Evolutionary conservation across 1,284 basidiomycete genomes (phyloP), one percentile per base, ranked within the genome.

Genomic region (Trichosporon sp.): DNA sequence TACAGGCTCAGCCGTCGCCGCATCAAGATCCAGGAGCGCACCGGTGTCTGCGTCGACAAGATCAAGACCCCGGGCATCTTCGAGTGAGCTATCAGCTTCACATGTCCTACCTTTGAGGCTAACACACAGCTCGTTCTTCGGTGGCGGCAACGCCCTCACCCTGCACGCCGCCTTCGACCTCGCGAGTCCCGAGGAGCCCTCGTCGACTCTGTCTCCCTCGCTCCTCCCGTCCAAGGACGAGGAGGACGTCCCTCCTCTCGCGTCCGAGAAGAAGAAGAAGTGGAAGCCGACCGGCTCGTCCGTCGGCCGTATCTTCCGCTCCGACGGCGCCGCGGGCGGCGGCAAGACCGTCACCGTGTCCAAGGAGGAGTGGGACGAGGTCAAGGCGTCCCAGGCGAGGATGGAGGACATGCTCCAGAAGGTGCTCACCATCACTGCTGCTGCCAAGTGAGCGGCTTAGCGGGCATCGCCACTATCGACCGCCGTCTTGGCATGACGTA

Each of bases 151-250:
- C 16, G 80, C 81, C 70, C 70, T 74, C 10, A 76, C 81, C 54
- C 80, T 84, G 35, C 74, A 75, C 21, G 80, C 81, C 1, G 80
- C 83, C 10, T 84, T 84, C 67, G 81, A 84, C 70, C 75, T 78
- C 2, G 76, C 73, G 8, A 80, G 80, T 0, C 76, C 78, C 38
- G 61, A 19, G 54, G 74, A 68, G 14, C 69, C 77, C 1, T 75
- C 76, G 43, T 16, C 26, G 56, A 70, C 66, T 31, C 63, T n/a
- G 63, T 59, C 12, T 43, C 54, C 12, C 37, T 26, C 38, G 21
- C 40, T 54, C 38, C 59, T 31, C 26, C 59, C 65, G 3, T 19
- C 21, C 38, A 56, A 66, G 69, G 54, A 66, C 11, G 65, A 51
- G 56, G 59, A 63, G 31, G 59, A 63, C 59, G 10, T n/a, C 11